Conservation (phyloP, 208 protist species). For the Naegleria gruberi region DNA sequence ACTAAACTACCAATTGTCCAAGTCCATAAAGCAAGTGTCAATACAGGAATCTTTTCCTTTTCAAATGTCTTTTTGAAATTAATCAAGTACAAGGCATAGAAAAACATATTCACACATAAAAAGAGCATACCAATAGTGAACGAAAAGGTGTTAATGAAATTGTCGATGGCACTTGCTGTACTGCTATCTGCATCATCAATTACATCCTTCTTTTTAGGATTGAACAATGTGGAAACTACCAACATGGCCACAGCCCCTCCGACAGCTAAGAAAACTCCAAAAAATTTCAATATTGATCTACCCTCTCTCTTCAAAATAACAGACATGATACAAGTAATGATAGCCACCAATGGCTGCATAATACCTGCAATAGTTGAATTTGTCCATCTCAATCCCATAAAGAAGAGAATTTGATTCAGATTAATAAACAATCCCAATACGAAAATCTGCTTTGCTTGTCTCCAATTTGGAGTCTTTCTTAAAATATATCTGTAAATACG, state of each 20-base stretch:
- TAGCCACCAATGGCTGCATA: neutral
- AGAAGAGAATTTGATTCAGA: neutral
- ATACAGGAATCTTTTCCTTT: neutral
- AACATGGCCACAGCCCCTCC: neutral
- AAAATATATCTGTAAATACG: neutral
- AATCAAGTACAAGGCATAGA: neutral
- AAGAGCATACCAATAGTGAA: neutral
- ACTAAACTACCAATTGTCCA: neutral
- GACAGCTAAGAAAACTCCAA: neutral
- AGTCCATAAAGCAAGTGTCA: neutral
- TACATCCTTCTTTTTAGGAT: neutral
- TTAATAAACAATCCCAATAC: neutral
- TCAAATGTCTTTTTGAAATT: neutral
- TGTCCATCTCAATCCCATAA: neutral
- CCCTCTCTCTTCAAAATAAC: constrained; percentile 1
- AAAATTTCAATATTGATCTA: neutral
- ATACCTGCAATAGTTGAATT: neutral
- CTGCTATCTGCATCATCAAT: neutral
- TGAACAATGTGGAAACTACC: neutral
- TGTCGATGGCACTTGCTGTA: neutral
- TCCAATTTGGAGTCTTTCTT: neutral
- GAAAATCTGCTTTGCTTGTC: neutral
- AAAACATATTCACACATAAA: neutral
- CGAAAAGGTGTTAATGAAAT: neutral
- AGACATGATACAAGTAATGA: neutral